Evolutionary conservation across 805 yeast genomes (phyloP), one percentile per base, ranked within the genome.

Genomic region (Candida sanyiensis): DNA sequence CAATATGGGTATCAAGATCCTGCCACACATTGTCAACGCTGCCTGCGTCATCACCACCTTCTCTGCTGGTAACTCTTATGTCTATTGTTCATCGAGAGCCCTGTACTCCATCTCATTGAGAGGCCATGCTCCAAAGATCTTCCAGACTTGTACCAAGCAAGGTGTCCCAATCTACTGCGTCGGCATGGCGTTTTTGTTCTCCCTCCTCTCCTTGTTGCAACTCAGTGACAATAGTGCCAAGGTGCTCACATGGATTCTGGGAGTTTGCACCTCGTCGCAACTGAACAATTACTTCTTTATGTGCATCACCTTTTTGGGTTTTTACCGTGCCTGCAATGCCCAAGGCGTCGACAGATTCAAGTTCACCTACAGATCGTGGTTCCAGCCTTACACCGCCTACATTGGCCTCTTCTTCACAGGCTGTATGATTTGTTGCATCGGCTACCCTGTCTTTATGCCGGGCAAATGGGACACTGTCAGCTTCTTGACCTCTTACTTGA

Each of bases 131-230:
- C 89, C 90, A 12, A 61, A 61, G 20, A 53, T 73, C 24, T 77
- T 84, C 50, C 67, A 77, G 7, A 54, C 63, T 13, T 83, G 93
- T 57, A 72, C 75, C 36, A 64, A 67, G 21, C 60, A 61, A 25
- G 94, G 94, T 4, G 83, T 81, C 11, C 95, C 95, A 0, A 79
- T 77, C 54, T 64, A 67, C 42, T 73, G 90, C 6, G 87, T 85
- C 65, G 44, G 55, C 11, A 63, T 70, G 16, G 64, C 77, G 4
- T 54, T 72, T 30, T 47, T 61, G 15, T 80, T 83, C 68, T 77
- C 85, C 0, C 61, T 77, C 35, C 57, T 82, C 21, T 73, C 86
- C 15, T 70, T 82, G 41, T 56, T 82, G 50, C 89, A 80, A 52
- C 59, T 78, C 38, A 69, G 78, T 24, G 63, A 68, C 33, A 61